phyloP scores from a whole-genome alignment of 192 early-diverging fungal genomes.

The Coemansia sp. region DNA sequence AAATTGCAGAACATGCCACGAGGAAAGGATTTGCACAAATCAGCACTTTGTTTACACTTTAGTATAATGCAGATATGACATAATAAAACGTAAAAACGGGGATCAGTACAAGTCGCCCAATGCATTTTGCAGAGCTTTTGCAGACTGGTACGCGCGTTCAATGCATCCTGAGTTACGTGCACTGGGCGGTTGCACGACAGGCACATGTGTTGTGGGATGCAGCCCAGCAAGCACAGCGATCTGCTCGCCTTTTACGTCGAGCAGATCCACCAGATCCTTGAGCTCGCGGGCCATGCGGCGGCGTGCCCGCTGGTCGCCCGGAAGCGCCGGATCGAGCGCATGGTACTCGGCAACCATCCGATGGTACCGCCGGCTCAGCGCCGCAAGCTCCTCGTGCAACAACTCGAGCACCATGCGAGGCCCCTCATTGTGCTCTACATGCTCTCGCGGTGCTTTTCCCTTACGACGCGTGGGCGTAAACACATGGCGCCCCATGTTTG shows the following conservation, averaged over 20 bases:
- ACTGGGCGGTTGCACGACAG: no score
- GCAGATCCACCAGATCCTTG: constrained; percentile 50
- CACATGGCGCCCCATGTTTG: constrained; percentile 10
- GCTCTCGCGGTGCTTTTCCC: not conserved
- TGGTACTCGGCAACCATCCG: constrained; percentile 40
- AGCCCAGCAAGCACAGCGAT: constrained; percentile 39
- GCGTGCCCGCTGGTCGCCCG: constrained; percentile 23
- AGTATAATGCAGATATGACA: not conserved
- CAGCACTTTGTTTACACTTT: no score
- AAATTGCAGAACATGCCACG: no score
- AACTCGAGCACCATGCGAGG: constrained; percentile 33
- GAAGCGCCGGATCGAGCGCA: constrained; percentile 22
- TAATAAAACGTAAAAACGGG: not conserved
- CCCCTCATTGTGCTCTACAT: not conserved
- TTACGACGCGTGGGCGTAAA: constrained; percentile 35
- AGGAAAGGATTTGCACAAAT: no score
- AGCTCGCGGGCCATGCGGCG: constrained; percentile 45
- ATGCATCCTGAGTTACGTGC: not conserved
- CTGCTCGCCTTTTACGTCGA: constrained; percentile 56
- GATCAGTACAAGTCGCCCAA: constrained; percentile 36
- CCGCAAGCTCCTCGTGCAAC: constrained; percentile 47
- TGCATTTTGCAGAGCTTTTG: constrained; percentile 44
- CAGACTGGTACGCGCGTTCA: constrained; percentile 35
- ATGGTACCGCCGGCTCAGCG: constrained; percentile 53
- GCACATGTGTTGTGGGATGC: constrained; percentile 14